phyloP scores from a whole-genome alignment of 192 early-diverging fungal species.

The Coemansia reversa region DNA sequence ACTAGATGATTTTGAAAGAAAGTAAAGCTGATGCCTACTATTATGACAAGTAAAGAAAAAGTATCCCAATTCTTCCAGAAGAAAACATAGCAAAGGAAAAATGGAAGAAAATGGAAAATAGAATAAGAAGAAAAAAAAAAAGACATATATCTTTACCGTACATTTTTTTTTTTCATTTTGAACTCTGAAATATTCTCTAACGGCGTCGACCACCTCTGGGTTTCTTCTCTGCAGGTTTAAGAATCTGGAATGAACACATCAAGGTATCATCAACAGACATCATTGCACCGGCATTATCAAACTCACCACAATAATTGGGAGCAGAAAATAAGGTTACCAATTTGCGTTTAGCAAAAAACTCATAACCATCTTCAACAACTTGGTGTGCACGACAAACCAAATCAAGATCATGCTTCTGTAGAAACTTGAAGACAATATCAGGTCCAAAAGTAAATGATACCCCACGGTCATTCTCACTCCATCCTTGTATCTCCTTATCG shows the following conservation, averaged over 20 bases:
- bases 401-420: slow-evolving; percentile 97
- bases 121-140: slow-evolving; percentile 4
- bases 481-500: slow-evolving; percentile 92
- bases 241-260: slow-evolving; percentile 90
- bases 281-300: slow-evolving; percentile 86
- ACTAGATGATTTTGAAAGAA: not conserved
- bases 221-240: slow-evolving; percentile 88
- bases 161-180: slow-evolving; percentile 3
- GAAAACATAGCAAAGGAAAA: slow-evolving; percentile 5
- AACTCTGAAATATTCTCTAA: slow-evolving; percentile 8
- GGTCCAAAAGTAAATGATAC: slow-evolving; percentile 96
- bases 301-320: slow-evolving; percentile 95
- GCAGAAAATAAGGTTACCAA: slow-evolving; percentile 95
- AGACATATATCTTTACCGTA: not conserved
- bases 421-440: slow-evolving; percentile 87
- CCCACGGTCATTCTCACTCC: slow-evolving; percentile 97
- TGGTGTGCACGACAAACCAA: slow-evolving; percentile 98
- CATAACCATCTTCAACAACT: slow-evolving; percentile 98
- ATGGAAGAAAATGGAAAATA: not conserved
- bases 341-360: slow-evolving; percentile 97
- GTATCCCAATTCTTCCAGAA: not conserved
- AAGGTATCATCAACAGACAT: slow-evolving; percentile 85
- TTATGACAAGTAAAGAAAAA: not conserved
- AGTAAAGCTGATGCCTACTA: not conserved
- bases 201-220: slow-evolving; percentile 45